Conservation (phyloP, 78 protist genomes). For the slime mould (Dictyostelium discoideum) region DNA sequence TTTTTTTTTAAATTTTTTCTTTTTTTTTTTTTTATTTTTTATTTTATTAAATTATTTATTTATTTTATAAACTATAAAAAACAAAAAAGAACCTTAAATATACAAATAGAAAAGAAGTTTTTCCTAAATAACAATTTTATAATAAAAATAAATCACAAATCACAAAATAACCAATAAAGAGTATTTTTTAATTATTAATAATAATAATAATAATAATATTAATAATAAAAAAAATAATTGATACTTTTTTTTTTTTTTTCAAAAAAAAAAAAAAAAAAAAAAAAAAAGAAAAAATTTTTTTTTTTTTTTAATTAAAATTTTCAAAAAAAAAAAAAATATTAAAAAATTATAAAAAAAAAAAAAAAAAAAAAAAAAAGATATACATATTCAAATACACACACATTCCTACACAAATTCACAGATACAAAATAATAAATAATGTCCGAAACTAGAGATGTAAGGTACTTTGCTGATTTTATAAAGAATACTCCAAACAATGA, state of each 20-base stretch:
- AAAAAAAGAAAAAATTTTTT: no score
- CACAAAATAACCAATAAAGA: no score
- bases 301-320: no score
- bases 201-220: background rate
- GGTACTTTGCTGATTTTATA: background rate
- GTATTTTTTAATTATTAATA: no score
- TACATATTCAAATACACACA: constrained; percentile 1
- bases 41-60: no score
- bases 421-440: background rate
- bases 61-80: no score
- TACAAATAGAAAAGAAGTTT: no score
- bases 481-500: background rate
- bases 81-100: no score
- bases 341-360: background rate
- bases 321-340: background rate
- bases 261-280: background rate
- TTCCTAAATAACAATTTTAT: no score
- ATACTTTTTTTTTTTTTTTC: background rate
- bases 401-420: background rate
- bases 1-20: no score
- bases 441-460: background rate
- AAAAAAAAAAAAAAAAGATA: background rate
- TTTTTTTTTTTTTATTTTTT: no score
- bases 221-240: background rate
- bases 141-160: background rate